Conservation (phyloP, 305 asterid species). For the Solanum hybrid region DNA sequence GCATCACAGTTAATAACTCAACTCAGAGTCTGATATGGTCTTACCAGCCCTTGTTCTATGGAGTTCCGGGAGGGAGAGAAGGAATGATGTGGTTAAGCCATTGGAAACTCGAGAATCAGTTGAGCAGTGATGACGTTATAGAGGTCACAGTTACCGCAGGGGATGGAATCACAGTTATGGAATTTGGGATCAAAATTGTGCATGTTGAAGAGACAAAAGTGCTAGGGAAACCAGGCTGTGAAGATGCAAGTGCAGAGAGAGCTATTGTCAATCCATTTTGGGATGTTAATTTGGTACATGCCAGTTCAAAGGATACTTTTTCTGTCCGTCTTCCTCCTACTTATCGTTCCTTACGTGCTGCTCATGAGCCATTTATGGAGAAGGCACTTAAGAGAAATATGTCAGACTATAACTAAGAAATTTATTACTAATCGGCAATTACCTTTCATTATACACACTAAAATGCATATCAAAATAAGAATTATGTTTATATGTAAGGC, state of each 20-base stretch:
- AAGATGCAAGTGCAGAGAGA: background rate
- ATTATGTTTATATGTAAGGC: background rate
- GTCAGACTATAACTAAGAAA: background rate
- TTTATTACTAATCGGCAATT: background rate
- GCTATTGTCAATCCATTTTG: background rate
- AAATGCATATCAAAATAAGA: background rate
- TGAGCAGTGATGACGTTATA: background rate
- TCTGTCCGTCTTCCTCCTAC: slow-evolving; percentile 7
- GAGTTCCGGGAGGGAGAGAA: background rate
- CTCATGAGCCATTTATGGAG: background rate
- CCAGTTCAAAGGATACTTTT: background rate
- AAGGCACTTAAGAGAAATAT: background rate
- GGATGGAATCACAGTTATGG: background rate
- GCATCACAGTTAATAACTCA: background rate
- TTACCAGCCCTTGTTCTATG: slow-evolving; percentile 6
- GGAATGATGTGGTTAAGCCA: slow-evolving; percentile 13
- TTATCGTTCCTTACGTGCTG: slow-evolving; percentile 3
- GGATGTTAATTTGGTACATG: background rate
- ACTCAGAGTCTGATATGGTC: slow-evolving; percentile 1
- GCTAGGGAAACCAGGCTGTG: background rate
- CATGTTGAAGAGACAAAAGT: background rate
- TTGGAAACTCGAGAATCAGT: slow-evolving; percentile 3
- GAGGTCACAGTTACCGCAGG: slow-evolving; percentile 5
- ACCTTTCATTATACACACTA: background rate
- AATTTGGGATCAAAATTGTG: slow-evolving; percentile 2